These are phyloP conservation scores for Microcyclospora pomicola DNA, from an alignment of 2,329 filamentous ascomycete genomes.

Conservation along the genomic window DNA sequence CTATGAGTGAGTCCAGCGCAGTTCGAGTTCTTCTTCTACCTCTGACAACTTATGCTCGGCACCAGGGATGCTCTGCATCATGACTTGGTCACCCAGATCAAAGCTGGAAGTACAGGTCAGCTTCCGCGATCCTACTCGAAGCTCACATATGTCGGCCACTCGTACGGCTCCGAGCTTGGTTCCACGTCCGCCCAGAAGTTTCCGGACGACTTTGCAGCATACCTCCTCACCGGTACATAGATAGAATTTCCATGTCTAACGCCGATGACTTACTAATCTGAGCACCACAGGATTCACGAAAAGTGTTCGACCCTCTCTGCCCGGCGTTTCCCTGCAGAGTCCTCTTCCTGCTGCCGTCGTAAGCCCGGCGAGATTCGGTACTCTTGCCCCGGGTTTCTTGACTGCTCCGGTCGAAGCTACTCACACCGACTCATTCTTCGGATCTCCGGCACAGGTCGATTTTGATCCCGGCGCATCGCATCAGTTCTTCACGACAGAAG, in stretches of 20 bases:
- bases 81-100: no score
- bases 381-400: constrained; percentile 6
- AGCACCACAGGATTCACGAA: no score
- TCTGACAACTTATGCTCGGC: no score
- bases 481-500: constrained; percentile 6
- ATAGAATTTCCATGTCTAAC: constrained; percentile 1
- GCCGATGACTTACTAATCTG: no score
- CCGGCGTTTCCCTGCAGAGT: constrained; percentile 3
- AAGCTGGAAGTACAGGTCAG: no score
- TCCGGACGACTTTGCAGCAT: constrained; percentile 6
- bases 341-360: constrained; percentile 5
- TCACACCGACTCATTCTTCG: constrained; percentile 9
- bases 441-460: constrained; percentile 4
- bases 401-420: constrained; percentile 6
- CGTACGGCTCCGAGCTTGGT: constrained; percentile 37
- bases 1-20: no score
- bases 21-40: no score
- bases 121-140: constrained; percentile 11
- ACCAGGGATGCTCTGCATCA: no score
- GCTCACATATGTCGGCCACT: constrained; percentile 47
- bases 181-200: constrained; percentile 2
- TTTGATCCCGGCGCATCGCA: constrained; percentile 5
- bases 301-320: constrained; percentile 2
- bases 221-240: constrained; percentile 9
- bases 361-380: constrained; percentile 3